Evolutionary conservation across 2,329 filamentous ascomycete species (phyloP).

Genomic region (Achaetomium macrosporum): DNA sequence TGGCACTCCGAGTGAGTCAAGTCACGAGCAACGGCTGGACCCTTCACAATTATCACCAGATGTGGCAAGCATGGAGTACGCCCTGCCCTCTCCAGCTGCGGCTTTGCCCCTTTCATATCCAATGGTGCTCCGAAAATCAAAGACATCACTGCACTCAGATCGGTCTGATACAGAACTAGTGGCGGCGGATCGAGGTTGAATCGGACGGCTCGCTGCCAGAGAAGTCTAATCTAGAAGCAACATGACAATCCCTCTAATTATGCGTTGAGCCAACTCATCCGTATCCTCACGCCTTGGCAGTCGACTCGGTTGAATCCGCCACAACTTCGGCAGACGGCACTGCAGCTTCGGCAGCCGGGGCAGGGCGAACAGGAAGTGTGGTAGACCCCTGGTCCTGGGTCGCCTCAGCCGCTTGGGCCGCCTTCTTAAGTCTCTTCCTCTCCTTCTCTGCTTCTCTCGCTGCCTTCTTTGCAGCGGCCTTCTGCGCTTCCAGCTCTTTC

Average conservation of each 20-base stretch:
- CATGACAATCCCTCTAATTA: background rate
- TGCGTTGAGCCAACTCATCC: background rate
- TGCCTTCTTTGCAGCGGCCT: slow-evolving; percentile 46
- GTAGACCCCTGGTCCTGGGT: slow-evolving; percentile 20
- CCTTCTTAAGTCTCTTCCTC: slow-evolving; percentile 36
- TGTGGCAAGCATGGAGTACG: no score
- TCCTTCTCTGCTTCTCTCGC: slow-evolving; percentile 47
- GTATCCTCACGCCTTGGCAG: background rate
- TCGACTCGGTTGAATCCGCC: background rate
- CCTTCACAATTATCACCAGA: no score
- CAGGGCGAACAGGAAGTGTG: slow-evolving; percentile 14
- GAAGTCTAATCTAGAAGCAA: slow-evolving; percentile 9
- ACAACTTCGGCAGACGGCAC: background rate
- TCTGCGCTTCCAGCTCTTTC: slow-evolving; percentile 52
- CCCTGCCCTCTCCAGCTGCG: no score
- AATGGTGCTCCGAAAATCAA: background rate
- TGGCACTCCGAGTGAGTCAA: no score
- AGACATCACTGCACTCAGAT: background rate
- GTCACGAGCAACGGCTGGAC: no score
- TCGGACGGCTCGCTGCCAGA: slow-evolving; percentile 1
- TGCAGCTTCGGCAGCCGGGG: background rate
- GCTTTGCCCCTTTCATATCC: background rate
- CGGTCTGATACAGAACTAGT: background rate
- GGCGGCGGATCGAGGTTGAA: background rate
- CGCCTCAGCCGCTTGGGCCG: slow-evolving; percentile 28